Percentiles rank a stretch among this genome's conserved stretches.
phyloP scores from a whole-genome alignment of 2,329 filamentous ascomycete genomes.

The Bipolaris bicolor region DNA sequence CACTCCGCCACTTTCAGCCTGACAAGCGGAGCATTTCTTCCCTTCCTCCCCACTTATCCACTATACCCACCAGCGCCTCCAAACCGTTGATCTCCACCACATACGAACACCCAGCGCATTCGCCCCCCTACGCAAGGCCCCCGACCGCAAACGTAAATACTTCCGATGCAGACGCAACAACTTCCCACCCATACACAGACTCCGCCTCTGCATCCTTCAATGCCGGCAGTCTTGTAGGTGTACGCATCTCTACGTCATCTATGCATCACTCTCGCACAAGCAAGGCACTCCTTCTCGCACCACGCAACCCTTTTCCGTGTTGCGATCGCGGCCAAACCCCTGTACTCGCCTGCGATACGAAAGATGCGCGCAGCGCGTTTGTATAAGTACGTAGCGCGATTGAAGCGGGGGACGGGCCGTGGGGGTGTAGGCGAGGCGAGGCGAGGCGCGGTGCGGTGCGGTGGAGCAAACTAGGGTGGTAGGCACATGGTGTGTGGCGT shows the following conservation, averaged over 20 bases:
- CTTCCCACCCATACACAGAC: background rate
- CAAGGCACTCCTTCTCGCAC: background rate
- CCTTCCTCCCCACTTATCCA: background rate
- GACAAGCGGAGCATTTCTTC: background rate
- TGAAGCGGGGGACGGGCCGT: constrained; percentile 3
- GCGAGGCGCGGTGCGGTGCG: background rate
- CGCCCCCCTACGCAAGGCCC: background rate
- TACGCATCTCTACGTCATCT: background rate
- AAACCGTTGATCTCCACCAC: background rate
- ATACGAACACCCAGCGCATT: background rate
- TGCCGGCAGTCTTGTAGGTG: background rate
- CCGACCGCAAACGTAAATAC: background rate
- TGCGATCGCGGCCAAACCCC: background rate
- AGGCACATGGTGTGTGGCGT: too few relatives aligned
- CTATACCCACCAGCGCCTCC: background rate
- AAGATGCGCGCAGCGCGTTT: background rate
- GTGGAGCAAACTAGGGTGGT: too few relatives aligned
- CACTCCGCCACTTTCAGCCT: background rate
- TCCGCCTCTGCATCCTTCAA: background rate
- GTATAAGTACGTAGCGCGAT: background rate
- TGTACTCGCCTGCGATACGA: background rate
- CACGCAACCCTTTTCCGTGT: background rate
- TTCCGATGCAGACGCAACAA: background rate
- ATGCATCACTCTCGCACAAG: background rate
- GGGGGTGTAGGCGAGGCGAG: background rate